Conservation (phyloP, 129 eudicot species). For the Pulicaria dysenterica region DNA sequence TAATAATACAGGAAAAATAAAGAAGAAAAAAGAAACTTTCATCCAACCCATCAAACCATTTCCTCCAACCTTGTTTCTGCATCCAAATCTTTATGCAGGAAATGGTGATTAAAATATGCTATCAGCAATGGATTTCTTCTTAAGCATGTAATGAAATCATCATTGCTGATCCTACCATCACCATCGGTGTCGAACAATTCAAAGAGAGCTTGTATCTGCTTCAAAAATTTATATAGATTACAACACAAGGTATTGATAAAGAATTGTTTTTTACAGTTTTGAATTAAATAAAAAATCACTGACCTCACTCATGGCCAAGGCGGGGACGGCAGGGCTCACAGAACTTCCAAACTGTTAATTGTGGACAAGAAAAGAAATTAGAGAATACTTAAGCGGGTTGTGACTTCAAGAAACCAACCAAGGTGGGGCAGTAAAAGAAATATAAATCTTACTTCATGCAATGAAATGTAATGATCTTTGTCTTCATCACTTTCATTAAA, state of each 20-base stretch:
- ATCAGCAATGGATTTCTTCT: conserved; percentile 82
- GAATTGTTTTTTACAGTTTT: not conserved
- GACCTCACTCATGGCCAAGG: conserved; percentile 59
- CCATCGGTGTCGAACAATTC: conserved; percentile 60
- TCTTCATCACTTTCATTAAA: conserved; percentile 52
- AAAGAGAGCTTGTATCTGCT: conserved; percentile 64
- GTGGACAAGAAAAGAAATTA: conserved; percentile 26
- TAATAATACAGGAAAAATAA: not conserved
- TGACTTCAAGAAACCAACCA: conserved; percentile 13
- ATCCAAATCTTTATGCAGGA: conserved; percentile 39
- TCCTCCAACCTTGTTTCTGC: conserved; percentile 35
- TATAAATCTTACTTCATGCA: conserved; percentile 52
- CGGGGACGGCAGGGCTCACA: conserved; percentile 43
- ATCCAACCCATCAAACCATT: conserved; percentile 35
- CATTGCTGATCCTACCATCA: conserved; percentile 74
- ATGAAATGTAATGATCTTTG: conserved; percentile 48
- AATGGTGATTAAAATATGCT: conserved; percentile 60
- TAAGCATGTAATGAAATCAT: conserved; percentile 66
- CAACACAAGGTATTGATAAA: conserved; percentile 2
- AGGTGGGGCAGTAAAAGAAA: not conserved
- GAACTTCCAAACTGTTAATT: conserved; percentile 73
- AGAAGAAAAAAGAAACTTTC: not conserved
- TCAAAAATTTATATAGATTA: not conserved
- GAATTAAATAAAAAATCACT: conserved; percentile 4
- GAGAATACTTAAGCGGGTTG: not conserved